These are phyloP conservation scores for Cenchrus americanus DNA, from an alignment of 176 grass and related monocot genomes.

Conservation along the genomic window DNA sequence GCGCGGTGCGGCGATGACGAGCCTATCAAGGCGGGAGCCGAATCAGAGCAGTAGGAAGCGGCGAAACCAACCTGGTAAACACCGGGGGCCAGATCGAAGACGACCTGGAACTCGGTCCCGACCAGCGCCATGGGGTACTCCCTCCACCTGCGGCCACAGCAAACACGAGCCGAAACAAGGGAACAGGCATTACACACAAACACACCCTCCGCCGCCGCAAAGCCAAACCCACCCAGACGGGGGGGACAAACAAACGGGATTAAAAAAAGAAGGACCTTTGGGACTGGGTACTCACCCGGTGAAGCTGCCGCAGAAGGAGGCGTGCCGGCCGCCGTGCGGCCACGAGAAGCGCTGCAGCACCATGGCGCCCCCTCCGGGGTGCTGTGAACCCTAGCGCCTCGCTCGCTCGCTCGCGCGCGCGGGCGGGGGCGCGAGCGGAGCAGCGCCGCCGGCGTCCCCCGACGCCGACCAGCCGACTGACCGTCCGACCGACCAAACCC, in stretches of 20 bases:
- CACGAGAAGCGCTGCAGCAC: constrained; percentile 60
- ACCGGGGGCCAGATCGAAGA: constrained; percentile 64
- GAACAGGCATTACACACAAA: constrained; percentile 36
- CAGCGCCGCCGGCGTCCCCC: background rate
- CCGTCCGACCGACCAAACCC: background rate
- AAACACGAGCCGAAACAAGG: background rate
- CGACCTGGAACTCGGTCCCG: constrained; percentile 55
- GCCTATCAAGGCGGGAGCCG: background rate
- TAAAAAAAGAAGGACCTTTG: background rate
- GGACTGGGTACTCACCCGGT: constrained; percentile 34
- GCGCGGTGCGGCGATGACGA: background rate
- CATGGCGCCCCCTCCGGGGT: constrained; percentile 39
- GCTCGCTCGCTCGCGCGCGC: no score
- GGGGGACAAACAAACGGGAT: background rate
- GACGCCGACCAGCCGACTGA: background rate
- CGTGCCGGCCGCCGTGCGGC: constrained; percentile 54
- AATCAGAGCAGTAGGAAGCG: constrained; percentile 20
- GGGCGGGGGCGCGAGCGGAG: background rate
- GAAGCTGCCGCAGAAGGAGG: constrained; percentile 63
- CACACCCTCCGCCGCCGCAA: background rate
- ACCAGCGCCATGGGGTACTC: constrained; percentile 52
- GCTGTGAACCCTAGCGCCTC: constrained; percentile 47
- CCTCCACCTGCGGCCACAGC: constrained; percentile 45
- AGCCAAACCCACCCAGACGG: background rate
- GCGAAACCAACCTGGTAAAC: constrained; percentile 52